Percentiles rank a stretch among this genome's conserved stretches.
phyloP scores from a whole-genome alignment of 371 early-diverging fungal genomes.

The Mucor racemosus region DNA sequence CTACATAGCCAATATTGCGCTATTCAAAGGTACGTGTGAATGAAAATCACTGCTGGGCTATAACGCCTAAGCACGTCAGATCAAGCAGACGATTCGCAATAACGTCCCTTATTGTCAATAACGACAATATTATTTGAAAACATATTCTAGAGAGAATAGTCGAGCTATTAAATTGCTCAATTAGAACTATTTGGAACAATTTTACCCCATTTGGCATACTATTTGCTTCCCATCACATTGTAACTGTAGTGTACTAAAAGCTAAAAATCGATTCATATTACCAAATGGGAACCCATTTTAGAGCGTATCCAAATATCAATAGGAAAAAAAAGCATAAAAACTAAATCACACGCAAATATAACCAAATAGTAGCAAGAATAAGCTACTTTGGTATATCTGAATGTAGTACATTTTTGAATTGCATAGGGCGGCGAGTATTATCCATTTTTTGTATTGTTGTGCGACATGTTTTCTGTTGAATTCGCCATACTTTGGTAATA shows the following conservation, averaged over 20 bases:
- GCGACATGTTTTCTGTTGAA: background rate
- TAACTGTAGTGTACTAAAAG: no score
- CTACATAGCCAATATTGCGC: background rate
- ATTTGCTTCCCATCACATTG: no score
- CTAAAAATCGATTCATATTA: no score
- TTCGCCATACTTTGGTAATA: background rate
- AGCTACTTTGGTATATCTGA: background rate
- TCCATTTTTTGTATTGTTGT: background rate
- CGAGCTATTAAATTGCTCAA: background rate
- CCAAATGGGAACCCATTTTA: no score
- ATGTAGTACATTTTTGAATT: background rate
- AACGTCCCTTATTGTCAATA: background rate
- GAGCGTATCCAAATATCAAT: no score
- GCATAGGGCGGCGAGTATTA: background rate
- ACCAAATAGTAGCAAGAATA: background rate
- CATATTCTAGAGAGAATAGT: background rate
- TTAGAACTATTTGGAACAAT: no score
- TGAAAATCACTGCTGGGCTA: background rate
- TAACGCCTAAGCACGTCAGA: background rate
- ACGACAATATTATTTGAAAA: background rate
- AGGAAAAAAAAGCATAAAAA: background rate
- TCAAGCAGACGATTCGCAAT: slow-evolving; percentile 1
- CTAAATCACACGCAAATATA: background rate
- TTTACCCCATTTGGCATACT: no score
- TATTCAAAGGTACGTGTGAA: background rate